These are phyloP conservation scores for Phaseolus coccineus DNA, from an alignment of 331 rosid genomes.

Conservation along the genomic window DNA sequence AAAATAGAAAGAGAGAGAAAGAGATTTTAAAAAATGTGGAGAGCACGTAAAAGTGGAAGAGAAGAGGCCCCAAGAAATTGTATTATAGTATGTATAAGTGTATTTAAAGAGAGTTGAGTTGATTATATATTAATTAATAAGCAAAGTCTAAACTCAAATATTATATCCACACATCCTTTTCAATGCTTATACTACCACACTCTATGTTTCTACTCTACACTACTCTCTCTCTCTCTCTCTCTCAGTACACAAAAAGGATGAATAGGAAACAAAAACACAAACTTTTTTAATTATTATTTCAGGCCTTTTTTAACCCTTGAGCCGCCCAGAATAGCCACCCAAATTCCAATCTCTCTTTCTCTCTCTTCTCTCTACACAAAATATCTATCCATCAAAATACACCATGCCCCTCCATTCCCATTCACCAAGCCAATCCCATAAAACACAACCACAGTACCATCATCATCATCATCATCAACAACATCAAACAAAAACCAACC, in stretches of 20 bases:
- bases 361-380: conserved; percentile 43
- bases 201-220: background rate
- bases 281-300: background rate
- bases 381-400: conserved; percentile 61
- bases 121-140: conserved; percentile 11
- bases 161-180: conserved; percentile 31
- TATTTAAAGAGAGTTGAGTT: conserved; percentile 20
- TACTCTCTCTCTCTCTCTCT: background rate
- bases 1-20: background rate
- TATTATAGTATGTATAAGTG: conserved; percentile 29
- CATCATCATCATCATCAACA: conserved; percentile 35
- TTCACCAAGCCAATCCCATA: conserved; percentile 62
- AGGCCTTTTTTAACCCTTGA: conserved; percentile 55
- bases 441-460: conserved; percentile 50
- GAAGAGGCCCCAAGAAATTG: conserved; percentile 7
- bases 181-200: conserved; percentile 25
- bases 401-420: conserved; percentile 46
- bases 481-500: conserved; percentile 18
- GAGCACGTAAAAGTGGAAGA: background rate
- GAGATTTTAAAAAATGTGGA: background rate
- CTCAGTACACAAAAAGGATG: background rate
- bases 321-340: conserved; percentile 99
- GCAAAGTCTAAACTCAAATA: conserved; percentile 16
- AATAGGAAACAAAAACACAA: background rate
- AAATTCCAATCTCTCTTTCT: conserved; percentile 61